phyloP scores from a whole-genome alignment of 2,329 filamentous ascomycete genomes.

The Neurospora sp. region DNA sequence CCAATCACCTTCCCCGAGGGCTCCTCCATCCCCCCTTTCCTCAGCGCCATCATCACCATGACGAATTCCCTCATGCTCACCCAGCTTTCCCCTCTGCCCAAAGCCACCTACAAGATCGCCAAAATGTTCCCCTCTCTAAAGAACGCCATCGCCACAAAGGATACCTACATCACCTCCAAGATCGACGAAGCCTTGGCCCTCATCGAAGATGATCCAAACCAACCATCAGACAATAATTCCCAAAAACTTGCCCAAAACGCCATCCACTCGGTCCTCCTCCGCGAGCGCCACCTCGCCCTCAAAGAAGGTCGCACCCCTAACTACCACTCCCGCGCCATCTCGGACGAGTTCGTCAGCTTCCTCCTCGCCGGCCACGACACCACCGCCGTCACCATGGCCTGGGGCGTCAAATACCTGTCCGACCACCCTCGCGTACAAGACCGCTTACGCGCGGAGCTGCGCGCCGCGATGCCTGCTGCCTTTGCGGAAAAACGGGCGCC shows the following conservation, averaged over 20 bases:
- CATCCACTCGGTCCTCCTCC: constrained; percentile 23
- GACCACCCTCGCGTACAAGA: constrained; percentile 16
- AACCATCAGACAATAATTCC: constrained; percentile 7
- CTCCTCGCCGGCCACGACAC: constrained; percentile 26
- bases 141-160: constrained; percentile 21
- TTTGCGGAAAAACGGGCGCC: constrained; percentile 18
- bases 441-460: constrained; percentile 17
- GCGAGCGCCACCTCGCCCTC: constrained; percentile 21
- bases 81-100: constrained; percentile 21
- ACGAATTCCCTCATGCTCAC: constrained; percentile 20
- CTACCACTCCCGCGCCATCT: constrained; percentile 16
- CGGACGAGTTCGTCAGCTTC: constrained; percentile 23
- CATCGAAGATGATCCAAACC: neutral
- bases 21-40: constrained; percentile 13
- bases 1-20: constrained; percentile 18
- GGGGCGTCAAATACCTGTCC: constrained; percentile 18
- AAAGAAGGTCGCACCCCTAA: constrained; percentile 19
- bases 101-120: constrained; percentile 17
- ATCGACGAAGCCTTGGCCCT: constrained; percentile 15
- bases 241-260: constrained; percentile 17
- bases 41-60: constrained; percentile 20
- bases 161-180: constrained; percentile 20
- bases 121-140: constrained; percentile 21
- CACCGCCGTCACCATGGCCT: constrained; percentile 19
- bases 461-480: constrained; percentile 16